Conservation (phyloP, 306 rosid species). For the Acmispon strigosus region DNA sequence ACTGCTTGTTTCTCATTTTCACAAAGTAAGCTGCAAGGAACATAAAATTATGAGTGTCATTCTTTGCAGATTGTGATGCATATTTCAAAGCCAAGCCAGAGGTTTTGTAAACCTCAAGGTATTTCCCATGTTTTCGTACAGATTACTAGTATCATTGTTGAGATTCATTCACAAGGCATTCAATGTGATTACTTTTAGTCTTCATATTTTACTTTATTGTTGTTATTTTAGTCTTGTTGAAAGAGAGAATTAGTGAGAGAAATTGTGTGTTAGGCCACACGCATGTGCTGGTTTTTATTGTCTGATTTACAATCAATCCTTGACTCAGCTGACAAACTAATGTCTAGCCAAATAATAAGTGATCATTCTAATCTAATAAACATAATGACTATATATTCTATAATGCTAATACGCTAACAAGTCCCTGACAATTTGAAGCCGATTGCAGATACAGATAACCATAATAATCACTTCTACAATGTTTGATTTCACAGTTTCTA, state of each 20-base stretch:
- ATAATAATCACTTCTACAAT: background rate
- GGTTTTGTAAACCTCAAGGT: background rate
- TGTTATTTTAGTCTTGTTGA: background rate
- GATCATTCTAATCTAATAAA: background rate
- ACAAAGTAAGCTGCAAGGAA: constrained; percentile 66
- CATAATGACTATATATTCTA: background rate
- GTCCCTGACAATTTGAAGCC: background rate
- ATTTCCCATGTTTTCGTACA: background rate
- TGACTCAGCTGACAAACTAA: background rate
- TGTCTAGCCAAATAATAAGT: background rate
- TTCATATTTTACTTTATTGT: background rate
- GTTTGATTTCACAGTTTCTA: background rate
- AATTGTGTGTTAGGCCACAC: background rate
- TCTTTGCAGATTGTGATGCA: constrained; percentile 7
- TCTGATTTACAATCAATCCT: background rate
- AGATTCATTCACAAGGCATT: background rate
- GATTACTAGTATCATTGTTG: background rate
- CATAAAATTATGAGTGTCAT: background rate
- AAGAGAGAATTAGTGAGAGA: background rate
- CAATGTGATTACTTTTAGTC: background rate
- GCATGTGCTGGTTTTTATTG: background rate
- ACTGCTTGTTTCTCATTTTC: constrained; percentile 89
- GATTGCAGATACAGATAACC: background rate
- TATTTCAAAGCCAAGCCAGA: constrained; percentile 16
- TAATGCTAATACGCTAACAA: background rate